Conservation (phyloP, 108 stramenopile species). For the Conticribra weissflogii region DNA sequence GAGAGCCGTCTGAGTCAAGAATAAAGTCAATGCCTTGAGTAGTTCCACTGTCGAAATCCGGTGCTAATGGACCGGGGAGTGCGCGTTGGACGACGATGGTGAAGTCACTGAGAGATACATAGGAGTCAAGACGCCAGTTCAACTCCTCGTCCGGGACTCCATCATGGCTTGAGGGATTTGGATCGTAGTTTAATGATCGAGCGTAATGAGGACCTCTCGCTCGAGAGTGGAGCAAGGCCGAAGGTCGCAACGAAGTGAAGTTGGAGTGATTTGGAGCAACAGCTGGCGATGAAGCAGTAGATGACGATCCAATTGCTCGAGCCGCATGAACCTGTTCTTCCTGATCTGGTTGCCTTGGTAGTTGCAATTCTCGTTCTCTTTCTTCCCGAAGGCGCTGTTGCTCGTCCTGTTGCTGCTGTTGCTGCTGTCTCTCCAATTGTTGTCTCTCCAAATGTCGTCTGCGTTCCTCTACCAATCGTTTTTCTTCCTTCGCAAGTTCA, state of each 20-base stretch:
- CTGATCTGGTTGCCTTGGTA: conserved; percentile 15
- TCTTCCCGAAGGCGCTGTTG: conserved; percentile 24
- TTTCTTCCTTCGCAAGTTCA: conserved; percentile 19
- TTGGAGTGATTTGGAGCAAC: conserved; percentile 2
- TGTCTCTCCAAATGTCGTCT: conserved; percentile 27
- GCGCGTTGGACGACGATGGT: conserved; percentile 50
- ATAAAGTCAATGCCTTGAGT: conserved; percentile 29
- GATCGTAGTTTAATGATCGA: neutral
- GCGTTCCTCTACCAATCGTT: conserved; percentile 13
- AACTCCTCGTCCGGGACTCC: conserved; percentile 47
- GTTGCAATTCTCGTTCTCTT: conserved; percentile 8
- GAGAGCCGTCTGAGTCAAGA: conserved; percentile 20
- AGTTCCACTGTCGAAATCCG: conserved; percentile 41
- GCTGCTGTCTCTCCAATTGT: conserved; percentile 17
- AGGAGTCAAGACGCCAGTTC: conserved; percentile 53
- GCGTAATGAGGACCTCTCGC: neutral
- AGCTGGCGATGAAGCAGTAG: conserved; percentile 5
- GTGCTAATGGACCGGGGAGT: conserved; percentile 35
- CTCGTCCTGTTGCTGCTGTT: conserved; percentile 22
- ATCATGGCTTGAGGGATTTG: conserved; percentile 23
- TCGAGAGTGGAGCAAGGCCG: conserved; percentile 1
- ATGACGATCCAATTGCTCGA: conserved; percentile 10
- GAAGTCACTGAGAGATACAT: conserved; percentile 41
- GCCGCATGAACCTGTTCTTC: conserved; percentile 13
- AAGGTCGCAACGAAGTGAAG: neutral